Percentiles rank a stretch among this genome's conserved stretches.
Evolutionary conservation across 768 basidiomycete genomes (phyloP).

Genomic region (Mycena indigotica): DNA sequence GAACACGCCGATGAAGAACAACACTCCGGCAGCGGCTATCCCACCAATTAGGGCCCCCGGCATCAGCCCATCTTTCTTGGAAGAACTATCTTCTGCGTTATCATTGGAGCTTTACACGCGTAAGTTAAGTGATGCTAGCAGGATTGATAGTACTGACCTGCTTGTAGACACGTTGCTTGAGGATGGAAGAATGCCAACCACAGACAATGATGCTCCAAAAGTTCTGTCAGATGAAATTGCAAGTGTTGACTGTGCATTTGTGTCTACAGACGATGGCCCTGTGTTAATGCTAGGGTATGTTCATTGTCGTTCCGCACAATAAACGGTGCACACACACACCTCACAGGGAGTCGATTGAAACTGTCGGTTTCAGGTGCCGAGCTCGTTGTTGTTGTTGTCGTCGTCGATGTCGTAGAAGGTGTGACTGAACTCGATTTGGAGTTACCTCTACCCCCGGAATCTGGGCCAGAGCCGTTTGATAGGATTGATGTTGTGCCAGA

Average conservation of each 20-base stretch:
- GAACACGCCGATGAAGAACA: constrained; percentile 5
- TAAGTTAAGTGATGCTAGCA: background rate
- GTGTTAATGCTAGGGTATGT: background rate
- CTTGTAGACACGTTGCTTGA: background rate
- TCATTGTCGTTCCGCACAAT: background rate
- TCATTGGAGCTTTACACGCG: background rate
- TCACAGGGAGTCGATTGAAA: background rate
- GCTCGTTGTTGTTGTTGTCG: background rate
- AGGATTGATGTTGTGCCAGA: no score
- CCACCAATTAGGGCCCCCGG: constrained; percentile 13
- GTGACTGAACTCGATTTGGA: background rate
- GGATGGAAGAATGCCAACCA: background rate
- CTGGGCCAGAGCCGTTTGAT: no score
- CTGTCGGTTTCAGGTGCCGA: background rate
- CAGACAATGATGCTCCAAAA: background rate
- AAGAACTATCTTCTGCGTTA: background rate
- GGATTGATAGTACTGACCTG: background rate
- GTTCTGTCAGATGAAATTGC: background rate
- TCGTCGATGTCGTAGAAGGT: background rate
- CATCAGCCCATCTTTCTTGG: constrained; percentile 8
- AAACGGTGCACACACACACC: background rate
- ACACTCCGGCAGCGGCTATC: constrained; percentile 7
- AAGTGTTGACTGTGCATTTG: background rate
- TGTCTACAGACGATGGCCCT: background rate
- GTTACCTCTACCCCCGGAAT: background rate